Conservation (phyloP, 2,329 filamentous ascomycete genomes). For the Botrytis medusae region DNA sequence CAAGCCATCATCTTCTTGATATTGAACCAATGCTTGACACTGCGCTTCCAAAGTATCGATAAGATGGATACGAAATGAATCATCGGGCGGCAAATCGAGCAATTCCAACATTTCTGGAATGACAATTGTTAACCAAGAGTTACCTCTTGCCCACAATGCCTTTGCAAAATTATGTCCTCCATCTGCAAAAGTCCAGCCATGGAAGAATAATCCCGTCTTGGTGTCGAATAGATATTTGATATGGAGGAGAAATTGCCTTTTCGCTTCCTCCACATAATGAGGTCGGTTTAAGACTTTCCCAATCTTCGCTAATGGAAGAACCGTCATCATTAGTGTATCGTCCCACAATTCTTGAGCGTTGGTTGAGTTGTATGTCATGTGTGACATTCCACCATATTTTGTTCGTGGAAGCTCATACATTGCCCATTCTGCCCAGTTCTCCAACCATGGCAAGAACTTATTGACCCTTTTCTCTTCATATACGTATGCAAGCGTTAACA, state of each 20-base stretch:
- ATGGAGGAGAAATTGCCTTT: slow-evolving; percentile 74
- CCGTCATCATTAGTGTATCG: slow-evolving; percentile 87
- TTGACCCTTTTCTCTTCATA: slow-evolving; percentile 71
- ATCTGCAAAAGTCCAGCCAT: slow-evolving; percentile 76
- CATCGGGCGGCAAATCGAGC: slow-evolving; percentile 57
- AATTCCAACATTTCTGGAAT: slow-evolving; percentile 79
- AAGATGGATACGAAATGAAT: slow-evolving; percentile 58
- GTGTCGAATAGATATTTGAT: slow-evolving; percentile 77
- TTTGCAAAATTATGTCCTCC: slow-evolving; percentile 62
- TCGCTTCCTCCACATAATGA: slow-evolving; percentile 75
- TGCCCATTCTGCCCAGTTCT: slow-evolving; percentile 80
- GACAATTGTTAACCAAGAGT: slow-evolving; percentile 78
- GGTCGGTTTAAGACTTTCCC: slow-evolving; percentile 67
- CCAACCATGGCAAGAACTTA: slow-evolving; percentile 73
- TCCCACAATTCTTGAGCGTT: slow-evolving; percentile 81
- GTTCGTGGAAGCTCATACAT: slow-evolving; percentile 75
- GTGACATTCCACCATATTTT: slow-evolving; percentile 55
- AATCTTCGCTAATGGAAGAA: slow-evolving; percentile 71
- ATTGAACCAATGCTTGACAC: slow-evolving; percentile 59
- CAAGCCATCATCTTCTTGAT: slow-evolving; percentile 63
- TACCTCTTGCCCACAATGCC: slow-evolving; percentile 60
- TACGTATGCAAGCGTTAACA: slow-evolving; percentile 73
- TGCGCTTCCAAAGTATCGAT: slow-evolving; percentile 67
- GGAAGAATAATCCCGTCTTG: slow-evolving; percentile 72
- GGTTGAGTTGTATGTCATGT: slow-evolving; percentile 52